Percentiles rank a stretch among this genome's conserved stretches.
Evolutionary conservation across 2,329 filamentous ascomycete genomes (phyloP).

Genomic region (Aschersonia sp.): DNA sequence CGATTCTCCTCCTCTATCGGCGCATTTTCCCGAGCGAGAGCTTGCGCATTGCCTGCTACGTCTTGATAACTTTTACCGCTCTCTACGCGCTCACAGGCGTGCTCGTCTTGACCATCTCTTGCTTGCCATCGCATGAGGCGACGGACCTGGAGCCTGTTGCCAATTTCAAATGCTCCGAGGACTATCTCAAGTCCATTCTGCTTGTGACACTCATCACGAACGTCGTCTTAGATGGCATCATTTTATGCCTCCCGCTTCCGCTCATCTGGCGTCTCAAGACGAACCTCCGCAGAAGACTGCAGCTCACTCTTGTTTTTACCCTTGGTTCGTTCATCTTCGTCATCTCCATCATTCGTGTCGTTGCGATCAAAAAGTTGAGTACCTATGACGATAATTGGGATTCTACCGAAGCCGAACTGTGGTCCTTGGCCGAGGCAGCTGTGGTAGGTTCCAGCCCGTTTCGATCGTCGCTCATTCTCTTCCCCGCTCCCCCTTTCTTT

Average conservation of each 20-base stretch:
- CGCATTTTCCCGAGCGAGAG: background rate
- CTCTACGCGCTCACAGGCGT: background rate
- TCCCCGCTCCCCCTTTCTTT: background rate
- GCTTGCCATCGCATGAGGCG: background rate
- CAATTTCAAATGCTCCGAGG: background rate
- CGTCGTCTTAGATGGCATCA: background rate
- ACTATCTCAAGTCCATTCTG: background rate
- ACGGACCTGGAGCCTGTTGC: background rate
- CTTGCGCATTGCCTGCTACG: background rate
- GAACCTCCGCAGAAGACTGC: background rate
- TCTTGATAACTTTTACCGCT: background rate
- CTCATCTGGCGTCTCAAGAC: background rate
- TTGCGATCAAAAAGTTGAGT: background rate
- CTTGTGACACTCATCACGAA: background rate
- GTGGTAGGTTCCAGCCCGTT: background rate
- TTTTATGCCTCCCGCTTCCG: background rate
- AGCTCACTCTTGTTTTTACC: background rate
- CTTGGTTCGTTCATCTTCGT: background rate
- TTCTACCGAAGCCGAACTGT: background rate
- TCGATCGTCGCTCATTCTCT: background rate
- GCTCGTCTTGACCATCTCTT: background rate
- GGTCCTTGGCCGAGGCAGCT: background rate
- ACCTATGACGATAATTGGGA: background rate
- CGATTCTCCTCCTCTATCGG: background rate
- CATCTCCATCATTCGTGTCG: background rate